Percentiles rank a stretch among this genome's conserved stretches.
phyloP scores from a whole-genome alignment of 345 rosid species.

The Syzygium oleosum region DNA sequence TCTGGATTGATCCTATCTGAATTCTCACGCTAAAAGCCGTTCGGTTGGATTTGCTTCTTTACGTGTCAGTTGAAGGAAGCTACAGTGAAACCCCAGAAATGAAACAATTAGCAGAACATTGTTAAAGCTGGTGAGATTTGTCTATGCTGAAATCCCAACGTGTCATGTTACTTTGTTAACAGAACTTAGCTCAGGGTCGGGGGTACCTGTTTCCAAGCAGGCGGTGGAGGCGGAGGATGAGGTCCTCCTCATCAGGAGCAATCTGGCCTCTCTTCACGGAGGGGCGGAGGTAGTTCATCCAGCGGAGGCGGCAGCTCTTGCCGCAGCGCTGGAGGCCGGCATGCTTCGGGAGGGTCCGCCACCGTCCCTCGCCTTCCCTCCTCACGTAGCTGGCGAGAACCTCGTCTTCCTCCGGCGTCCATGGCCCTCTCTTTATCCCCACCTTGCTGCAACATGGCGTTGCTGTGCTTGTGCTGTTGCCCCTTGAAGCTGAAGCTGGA shows the following conservation, averaged over 20 bases:
- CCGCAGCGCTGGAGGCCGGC: constrained; percentile 87
- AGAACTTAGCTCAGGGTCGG: neutral
- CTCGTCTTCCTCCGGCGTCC: constrained; percentile 85
- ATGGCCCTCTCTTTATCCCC: constrained; percentile 82
- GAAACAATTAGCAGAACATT: neutral
- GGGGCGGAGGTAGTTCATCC: constrained; percentile 94
- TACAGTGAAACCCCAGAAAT: neutral
- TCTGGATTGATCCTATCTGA: neutral
- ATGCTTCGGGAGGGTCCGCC: constrained; percentile 75
- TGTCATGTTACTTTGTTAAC: neutral
- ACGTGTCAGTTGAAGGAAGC: neutral
- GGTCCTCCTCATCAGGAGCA: constrained; percentile 84
- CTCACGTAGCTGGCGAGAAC: constrained; percentile 45
- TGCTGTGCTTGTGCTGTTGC: neutral
- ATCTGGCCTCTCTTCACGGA: constrained; percentile 68
- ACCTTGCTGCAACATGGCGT: constrained; percentile 67
- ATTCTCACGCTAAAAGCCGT: neutral
- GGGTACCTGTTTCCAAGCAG: constrained; percentile 52
- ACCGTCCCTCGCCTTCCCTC: constrained; percentile 74
- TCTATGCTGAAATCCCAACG: neutral
- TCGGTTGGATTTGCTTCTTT: neutral
- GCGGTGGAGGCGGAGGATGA: constrained; percentile 90
- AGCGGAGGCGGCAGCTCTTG: constrained; percentile 86
- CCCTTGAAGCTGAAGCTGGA: neutral
- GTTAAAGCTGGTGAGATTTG: neutral